Evolutionary conservation across 2,329 filamentous ascomycete genomes (phyloP).

Genomic region (Biscogniauxia sp.): DNA sequence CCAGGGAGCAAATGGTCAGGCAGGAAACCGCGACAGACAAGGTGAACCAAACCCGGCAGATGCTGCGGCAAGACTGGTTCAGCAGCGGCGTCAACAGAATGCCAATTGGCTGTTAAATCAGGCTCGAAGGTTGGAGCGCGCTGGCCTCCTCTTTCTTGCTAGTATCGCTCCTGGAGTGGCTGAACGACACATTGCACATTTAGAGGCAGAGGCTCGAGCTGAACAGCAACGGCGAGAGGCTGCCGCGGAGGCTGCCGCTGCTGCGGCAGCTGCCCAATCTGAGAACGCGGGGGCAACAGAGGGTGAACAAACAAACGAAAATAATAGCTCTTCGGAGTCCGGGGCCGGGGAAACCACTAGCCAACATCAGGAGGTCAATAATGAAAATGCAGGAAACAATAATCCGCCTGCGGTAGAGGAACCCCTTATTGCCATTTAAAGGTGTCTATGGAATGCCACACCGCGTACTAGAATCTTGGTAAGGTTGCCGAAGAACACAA

Average conservation of each 20-base stretch:
- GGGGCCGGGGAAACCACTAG: slow-evolving; percentile 2
- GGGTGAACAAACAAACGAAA: slow-evolving; percentile 6
- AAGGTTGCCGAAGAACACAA: not conserved
- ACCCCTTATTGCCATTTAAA: not conserved
- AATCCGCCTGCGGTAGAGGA: not conserved
- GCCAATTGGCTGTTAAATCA: slow-evolving; percentile 49
- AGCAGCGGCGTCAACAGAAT: slow-evolving; percentile 43
- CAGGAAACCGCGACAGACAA: slow-evolving; percentile 27
- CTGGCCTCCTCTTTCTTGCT: slow-evolving; percentile 61
- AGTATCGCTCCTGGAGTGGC: slow-evolving; percentile 65
- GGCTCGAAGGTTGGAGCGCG: slow-evolving; percentile 55
- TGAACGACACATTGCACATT: slow-evolving; percentile 60
- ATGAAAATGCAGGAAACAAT: not conserved
- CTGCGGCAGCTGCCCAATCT: slow-evolving; percentile 28
- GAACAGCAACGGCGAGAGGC: slow-evolving; percentile 45
- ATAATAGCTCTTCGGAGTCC: slow-evolving; percentile 1
- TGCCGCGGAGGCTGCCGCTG: slow-evolving; percentile 37
- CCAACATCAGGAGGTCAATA: not conserved
- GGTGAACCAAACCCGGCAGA: slow-evolving; percentile 43
- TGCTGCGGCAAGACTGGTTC: slow-evolving; percentile 54
- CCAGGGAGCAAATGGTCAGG: slow-evolving; percentile 26
- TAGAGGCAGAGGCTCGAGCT: slow-evolving; percentile 50
- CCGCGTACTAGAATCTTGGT: not conserved
- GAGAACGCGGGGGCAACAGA: slow-evolving; percentile 4
- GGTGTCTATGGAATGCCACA: not conserved